A percentile compares a stretch with the other conserved stretches of the same genome.
Conservation (phyloP, 2,329 filamentous ascomycete species). For the Didymosphaeria variabile region DNA sequence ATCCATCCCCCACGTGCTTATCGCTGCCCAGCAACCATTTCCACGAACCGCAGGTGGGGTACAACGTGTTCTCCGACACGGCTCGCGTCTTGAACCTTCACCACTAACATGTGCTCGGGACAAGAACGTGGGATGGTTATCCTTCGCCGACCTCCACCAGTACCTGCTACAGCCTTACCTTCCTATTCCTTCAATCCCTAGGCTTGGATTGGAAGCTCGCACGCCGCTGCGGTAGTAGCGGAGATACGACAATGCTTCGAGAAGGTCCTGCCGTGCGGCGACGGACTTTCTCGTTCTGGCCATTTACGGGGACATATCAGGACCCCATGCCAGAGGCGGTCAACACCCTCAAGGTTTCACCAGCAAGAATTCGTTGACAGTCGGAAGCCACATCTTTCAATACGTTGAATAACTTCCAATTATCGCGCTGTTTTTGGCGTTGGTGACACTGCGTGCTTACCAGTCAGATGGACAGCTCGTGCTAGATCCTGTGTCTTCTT, state of each 20-base stretch:
- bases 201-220: slow-evolving; percentile 5
- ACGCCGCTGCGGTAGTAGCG: slow-evolving; percentile 7
- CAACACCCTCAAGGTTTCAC: slow-evolving; percentile 1
- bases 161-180: slow-evolving; percentile 15
- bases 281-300: slow-evolving; percentile 13
- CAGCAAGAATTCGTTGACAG: neutral
- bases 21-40: slow-evolving; percentile 29
- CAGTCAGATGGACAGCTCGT: slow-evolving; percentile 38
- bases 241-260: slow-evolving; percentile 8
- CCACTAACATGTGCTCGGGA: slow-evolving; percentile 1
- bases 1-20: slow-evolving; percentile 46
- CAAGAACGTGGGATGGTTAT: slow-evolving; percentile 12
- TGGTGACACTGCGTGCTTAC: slow-evolving; percentile 42
- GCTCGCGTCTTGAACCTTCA: slow-evolving; percentile 8
- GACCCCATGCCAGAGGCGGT: slow-evolving; percentile 1
- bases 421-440: slow-evolving; percentile 27
- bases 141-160: slow-evolving; percentile 16
- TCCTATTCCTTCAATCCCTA: slow-evolving; percentile 1
- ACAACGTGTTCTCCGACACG: slow-evolving; percentile 19
- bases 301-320: neutral
- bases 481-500: slow-evolving; percentile 27
- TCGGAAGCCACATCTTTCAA: slow-evolving; percentile 9
- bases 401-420: slow-evolving; percentile 9
- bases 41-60: slow-evolving; percentile 34
- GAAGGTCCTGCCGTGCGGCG: neutral